These are phyloP conservation scores for Diplodia scrobiculata DNA, from an alignment of 2,329 filamentous ascomycete species.

Conservation along the genomic window DNA sequence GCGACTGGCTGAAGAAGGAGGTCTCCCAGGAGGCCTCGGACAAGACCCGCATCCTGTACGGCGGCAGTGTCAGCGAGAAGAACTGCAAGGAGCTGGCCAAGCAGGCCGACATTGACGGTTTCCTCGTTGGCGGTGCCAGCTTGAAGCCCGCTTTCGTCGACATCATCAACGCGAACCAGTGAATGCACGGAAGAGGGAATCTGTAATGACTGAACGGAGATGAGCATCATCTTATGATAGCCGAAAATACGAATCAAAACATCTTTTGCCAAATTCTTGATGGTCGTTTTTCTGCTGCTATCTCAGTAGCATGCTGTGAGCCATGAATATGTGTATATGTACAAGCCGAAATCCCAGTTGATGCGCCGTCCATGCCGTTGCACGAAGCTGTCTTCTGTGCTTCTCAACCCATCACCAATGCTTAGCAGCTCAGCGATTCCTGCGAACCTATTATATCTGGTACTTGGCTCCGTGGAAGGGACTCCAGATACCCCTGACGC, in stretches of 20 bases:
- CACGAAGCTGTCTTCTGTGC: constrained; percentile 4
- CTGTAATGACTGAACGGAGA: constrained; percentile 20
- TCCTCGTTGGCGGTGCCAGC: constrained; percentile 93
- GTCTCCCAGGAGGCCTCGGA: constrained; percentile 78
- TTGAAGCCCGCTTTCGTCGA: constrained; percentile 90
- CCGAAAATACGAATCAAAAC: constrained; percentile 17
- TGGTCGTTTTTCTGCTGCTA: neutral
- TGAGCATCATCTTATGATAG: constrained; percentile 11
- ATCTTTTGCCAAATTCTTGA: neutral
- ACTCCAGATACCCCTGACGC: constrained; percentile 66
- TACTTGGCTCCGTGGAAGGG: constrained; percentile 60
- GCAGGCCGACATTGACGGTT: constrained; percentile 94
- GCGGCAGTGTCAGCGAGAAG: constrained; percentile 95
- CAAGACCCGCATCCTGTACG: constrained; percentile 91
- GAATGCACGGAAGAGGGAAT: constrained; percentile 10
- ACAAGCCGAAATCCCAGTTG: constrained; percentile 21
- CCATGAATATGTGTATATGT: constrained; percentile 10
- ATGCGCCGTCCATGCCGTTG: constrained; percentile 27
- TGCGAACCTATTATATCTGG: constrained; percentile 4
- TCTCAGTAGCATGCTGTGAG: neutral
- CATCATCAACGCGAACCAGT: constrained; percentile 64
- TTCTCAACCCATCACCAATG: neutral
- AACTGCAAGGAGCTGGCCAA: constrained; percentile 92
- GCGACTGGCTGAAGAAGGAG: constrained; percentile 75
- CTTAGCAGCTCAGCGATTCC: neutral